phyloP scores from a whole-genome alignment of 305 asterid species.

The Caryopteris hybrid region DNA sequence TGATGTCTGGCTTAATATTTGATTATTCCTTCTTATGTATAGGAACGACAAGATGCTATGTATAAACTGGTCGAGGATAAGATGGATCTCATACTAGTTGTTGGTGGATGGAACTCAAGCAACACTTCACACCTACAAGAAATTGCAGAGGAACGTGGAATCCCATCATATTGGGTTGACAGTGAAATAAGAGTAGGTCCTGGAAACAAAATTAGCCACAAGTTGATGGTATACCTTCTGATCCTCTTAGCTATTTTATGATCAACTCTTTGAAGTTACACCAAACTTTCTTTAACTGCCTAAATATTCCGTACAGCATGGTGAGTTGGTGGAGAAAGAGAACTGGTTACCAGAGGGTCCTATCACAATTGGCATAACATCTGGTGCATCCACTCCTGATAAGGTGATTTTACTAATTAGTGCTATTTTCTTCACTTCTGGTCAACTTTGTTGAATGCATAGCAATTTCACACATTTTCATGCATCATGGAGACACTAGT shows the following conservation, averaged over 20 bases:
- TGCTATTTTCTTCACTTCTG: neutral
- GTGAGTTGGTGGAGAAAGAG: conserved; percentile 93
- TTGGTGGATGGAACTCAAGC: conserved; percentile 99
- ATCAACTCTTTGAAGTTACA: neutral
- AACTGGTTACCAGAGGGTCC: conserved; percentile 90
- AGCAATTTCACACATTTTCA: neutral
- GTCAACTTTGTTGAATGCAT: neutral
- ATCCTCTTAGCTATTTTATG: neutral
- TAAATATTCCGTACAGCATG: conserved; percentile 51
- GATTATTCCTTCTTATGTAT: conserved; percentile 17
- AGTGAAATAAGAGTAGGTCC: conserved; percentile 88
- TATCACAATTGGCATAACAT: conserved; percentile 80
- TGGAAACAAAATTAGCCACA: conserved; percentile 79
- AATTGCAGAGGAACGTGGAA: conserved; percentile 87
- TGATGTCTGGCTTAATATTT: conserved; percentile 11
- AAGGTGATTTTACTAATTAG: conserved; percentile 46
- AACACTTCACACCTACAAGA: conserved; percentile 98
- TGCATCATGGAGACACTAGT: neutral
- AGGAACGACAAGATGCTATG: conserved; percentile 99
- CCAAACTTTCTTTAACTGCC: neutral
- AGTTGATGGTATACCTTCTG: conserved; percentile 60
- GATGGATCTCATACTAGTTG: conserved; percentile 81
- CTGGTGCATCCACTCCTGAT: conserved; percentile 99
- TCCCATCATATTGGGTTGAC: conserved; percentile 97
- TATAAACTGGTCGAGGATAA: conserved; percentile 79